Evolutionary conservation across 2,329 filamentous ascomycete genomes (phyloP), one percentile per base, ranked within the genome.

Genomic region (Aspergillus arachidicola): DNA sequence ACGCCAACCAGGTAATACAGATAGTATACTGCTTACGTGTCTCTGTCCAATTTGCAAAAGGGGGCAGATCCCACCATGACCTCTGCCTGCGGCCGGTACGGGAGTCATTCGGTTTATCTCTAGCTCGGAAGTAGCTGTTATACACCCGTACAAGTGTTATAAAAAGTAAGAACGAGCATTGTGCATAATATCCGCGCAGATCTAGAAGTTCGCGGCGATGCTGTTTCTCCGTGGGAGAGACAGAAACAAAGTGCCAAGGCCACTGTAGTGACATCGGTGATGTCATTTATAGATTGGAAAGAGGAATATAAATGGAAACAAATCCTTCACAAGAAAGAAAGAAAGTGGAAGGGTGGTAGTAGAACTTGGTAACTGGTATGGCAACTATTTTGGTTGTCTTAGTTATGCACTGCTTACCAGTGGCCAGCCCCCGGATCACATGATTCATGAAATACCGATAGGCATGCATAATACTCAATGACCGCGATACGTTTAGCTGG

Each of bases 181-280:
- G 86, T 19, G 86, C 86, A 43, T 85, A 75, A n/a, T 79, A 73
- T 9, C 84, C 86, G 59, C 87, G 85, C 57, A 76, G 76, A 69
- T 87, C 82, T n/a, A 89, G 81, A 28, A 84, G 71, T 28, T 81
- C 76, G 38, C 86, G 80, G 41, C 86, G 81, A 30, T 80, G 78
- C 54, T 82, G 76, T 60, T 83, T 81, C 66, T 87, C 82, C 30
- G 80, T 76, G 16, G 82, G 74, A 14, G 80, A 78, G 30, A 86
- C 76, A n/a, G 78, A 78, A 43, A 84, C 73, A 66, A 88, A 88
- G 32, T 81, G 81, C 71, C 86, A 88, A 19, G 76, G 76, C 73
- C 82, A 83, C 36, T 68, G 59, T 12, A 62, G 58, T 51, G 68
- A 64, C 71, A 73, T 75, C 28, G 41, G n/a, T n/a, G 23, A 28